Evolutionary conservation across 177 flowering plant genomes (phyloP).

Genomic region (Vitis hybrid): DNA sequence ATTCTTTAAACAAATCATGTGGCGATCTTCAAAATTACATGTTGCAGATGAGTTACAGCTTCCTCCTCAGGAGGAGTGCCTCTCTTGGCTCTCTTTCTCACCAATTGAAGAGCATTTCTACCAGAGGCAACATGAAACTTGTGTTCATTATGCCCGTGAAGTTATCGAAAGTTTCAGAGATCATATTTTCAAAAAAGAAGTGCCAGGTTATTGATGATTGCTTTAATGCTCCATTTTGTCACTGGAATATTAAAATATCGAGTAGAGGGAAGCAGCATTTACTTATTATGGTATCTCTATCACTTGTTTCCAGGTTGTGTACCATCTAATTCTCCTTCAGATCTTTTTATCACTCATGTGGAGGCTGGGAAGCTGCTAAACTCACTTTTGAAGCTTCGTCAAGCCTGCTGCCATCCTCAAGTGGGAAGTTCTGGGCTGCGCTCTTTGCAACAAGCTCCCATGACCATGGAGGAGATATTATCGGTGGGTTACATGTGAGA

Average conservation of each 20-base stretch:
- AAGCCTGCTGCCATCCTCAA: constrained; percentile 99
- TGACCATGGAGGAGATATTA: constrained; percentile 96
- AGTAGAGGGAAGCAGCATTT: no score
- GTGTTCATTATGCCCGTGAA: constrained; percentile 69
- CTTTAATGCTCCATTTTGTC: constrained; percentile 3
- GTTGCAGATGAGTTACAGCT: constrained; percentile 86
- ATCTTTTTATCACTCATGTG: constrained; percentile 56
- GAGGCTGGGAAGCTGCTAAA: constrained; percentile 85
- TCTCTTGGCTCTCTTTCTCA: constrained; percentile 80
- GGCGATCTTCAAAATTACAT: constrained; percentile 89
- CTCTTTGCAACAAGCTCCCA: constrained; percentile 87
- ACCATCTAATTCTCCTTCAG: constrained; percentile 35
- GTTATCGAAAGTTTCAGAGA: constrained; percentile 67
- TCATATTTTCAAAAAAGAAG: constrained; percentile 40
- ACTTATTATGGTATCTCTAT: neutral
- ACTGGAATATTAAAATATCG: no score
- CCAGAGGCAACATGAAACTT: constrained; percentile 91
- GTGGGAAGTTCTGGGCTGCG: constrained; percentile 96
- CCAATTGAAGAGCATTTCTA: constrained; percentile 93
- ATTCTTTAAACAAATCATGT: constrained; percentile 81
- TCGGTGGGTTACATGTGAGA: constrained; percentile 40
- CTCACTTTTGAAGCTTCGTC: constrained; percentile 95
- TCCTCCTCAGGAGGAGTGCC: constrained; percentile 82
- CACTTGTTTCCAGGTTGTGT: constrained; percentile 38
- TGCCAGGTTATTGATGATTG: constrained; percentile 40